Conservation (phyloP, 2,329 filamentous ascomycete species). For the Calonectria hawksworthii region DNA sequence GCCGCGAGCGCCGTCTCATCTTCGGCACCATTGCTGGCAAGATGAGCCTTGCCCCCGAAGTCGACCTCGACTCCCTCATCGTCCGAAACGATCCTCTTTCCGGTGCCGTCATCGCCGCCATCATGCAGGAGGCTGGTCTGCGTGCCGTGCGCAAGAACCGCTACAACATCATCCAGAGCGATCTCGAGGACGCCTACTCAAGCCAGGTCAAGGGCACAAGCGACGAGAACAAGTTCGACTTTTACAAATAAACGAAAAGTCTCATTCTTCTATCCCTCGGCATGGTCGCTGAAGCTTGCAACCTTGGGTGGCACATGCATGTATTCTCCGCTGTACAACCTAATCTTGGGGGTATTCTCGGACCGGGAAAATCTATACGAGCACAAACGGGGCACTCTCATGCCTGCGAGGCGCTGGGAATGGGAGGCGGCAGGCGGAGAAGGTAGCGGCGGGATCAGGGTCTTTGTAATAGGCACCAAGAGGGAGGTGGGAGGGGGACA, state of each 20-base stretch:
- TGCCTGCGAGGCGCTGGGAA: not conserved
- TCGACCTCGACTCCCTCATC: conserved; percentile 95
- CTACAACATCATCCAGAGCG: conserved; percentile 98
- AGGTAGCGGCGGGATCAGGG: not conserved
- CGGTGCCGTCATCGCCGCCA: conserved; percentile 95
- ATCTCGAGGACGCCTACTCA: conserved; percentile 97
- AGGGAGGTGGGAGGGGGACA: not conserved
- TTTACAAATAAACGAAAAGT: conserved; percentile 78
- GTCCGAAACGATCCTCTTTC: conserved; percentile 96
- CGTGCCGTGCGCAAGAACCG: conserved; percentile 96
- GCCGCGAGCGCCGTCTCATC: conserved; percentile 94
- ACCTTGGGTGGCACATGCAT: conserved; percentile 24
- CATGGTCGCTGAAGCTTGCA: conserved; percentile 1
- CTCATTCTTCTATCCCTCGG: conserved; percentile 14
- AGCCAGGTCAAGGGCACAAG: conserved; percentile 89
- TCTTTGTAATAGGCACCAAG: conserved; percentile 19
- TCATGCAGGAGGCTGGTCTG: conserved; percentile 98
- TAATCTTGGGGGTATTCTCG: conserved; percentile 29
- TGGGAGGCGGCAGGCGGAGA: not conserved
- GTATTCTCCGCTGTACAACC: conserved; percentile 42
- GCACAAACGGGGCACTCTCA: conserved; percentile 6
- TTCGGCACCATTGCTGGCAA: conserved; percentile 97
- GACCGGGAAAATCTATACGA: conserved; percentile 17
- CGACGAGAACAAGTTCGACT: conserved; percentile 85
- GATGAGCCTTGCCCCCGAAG: conserved; percentile 97